Percentiles rank a stretch among this genome's conserved stretches.
phyloP scores from a whole-genome alignment of 176 grass and related monocot species.

The Pharus latifolius region DNA sequence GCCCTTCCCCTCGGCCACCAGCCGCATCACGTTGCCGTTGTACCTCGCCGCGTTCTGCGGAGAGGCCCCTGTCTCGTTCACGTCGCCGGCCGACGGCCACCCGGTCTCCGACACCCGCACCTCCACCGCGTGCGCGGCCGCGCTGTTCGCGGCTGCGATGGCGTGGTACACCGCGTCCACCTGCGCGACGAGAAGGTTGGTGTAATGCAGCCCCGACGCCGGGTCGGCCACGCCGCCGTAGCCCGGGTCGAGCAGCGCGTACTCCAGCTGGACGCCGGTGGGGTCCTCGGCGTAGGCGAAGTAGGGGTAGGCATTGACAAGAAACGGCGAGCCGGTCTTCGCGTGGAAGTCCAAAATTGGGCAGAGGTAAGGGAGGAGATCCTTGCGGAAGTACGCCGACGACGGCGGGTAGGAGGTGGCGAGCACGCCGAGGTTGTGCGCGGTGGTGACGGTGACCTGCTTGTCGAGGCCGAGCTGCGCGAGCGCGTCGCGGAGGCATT shows the following conservation, averaged over 20 bases:
- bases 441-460: slow-evolving; percentile 47
- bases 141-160: slow-evolving; percentile 41
- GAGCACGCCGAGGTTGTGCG: slow-evolving; percentile 59
- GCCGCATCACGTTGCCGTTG: slow-evolving; percentile 58
- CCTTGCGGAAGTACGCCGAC: slow-evolving; percentile 37
- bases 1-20: slow-evolving; percentile 48
- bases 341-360: slow-evolving; percentile 65
- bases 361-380: slow-evolving; percentile 41
- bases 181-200: slow-evolving; percentile 55
- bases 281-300: slow-evolving; percentile 60
- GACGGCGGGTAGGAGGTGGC: slow-evolving; percentile 67
- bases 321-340: slow-evolving; percentile 46
- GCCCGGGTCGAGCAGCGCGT: slow-evolving; percentile 41
- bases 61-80: slow-evolving; percentile 43
- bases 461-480: slow-evolving; percentile 24
- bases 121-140: slow-evolving; percentile 20
- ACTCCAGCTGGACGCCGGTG: slow-evolving; percentile 37
- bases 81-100: slow-evolving; percentile 61
- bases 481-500: slow-evolving; percentile 50
- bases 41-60: slow-evolving; percentile 46
- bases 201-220: slow-evolving; percentile 33
- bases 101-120: slow-evolving; percentile 70
- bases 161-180: slow-evolving; percentile 73
- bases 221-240: slow-evolving; percentile 33
- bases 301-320: slow-evolving; percentile 85